A percentile compares a stretch with the other conserved stretches of the same genome.
phyloP scores from a whole-genome alignment of 2,329 filamentous ascomycete species.

The Fusarium subtropicale region DNA sequence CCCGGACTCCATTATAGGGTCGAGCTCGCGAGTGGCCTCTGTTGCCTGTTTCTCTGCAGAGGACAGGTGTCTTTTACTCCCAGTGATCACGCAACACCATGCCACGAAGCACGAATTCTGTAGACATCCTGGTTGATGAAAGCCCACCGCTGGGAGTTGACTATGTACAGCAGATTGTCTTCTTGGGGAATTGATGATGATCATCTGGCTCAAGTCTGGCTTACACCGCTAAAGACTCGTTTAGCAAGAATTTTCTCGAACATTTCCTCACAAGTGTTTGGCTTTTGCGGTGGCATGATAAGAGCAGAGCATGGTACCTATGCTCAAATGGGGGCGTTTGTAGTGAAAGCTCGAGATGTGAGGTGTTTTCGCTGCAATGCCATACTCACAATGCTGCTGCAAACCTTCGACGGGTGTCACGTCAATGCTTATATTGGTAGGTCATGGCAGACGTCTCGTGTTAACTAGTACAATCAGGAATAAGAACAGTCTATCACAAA shows the following conservation, averaged over 20 bases:
- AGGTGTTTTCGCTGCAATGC: not conserved
- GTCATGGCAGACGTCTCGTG: not conserved
- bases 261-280: not conserved
- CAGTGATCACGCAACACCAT: slow-evolving; percentile 6
- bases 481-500: not conserved
- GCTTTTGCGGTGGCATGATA: not conserved
- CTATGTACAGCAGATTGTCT: not conserved
- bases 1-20: slow-evolving; percentile 10
- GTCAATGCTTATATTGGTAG: not conserved
- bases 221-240: not conserved
- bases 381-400: not conserved
- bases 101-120: not conserved
- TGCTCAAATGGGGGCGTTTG: not conserved
- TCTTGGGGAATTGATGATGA: too few relatives aligned
- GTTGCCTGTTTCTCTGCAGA: slow-evolving; percentile 3
- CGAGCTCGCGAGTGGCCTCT: slow-evolving; percentile 13
- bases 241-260: not conserved
- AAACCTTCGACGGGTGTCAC: not conserved
- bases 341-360: not conserved
- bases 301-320: not conserved
- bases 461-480: not conserved
- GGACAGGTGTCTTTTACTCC: slow-evolving; percentile 32
- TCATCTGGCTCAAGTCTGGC: not conserved
- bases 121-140: not conserved
- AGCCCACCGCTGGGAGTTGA: not conserved